These are phyloP conservation scores for Gossypium australe DNA, from an alignment of 345 rosid genomes.

Conservation along the genomic window DNA sequence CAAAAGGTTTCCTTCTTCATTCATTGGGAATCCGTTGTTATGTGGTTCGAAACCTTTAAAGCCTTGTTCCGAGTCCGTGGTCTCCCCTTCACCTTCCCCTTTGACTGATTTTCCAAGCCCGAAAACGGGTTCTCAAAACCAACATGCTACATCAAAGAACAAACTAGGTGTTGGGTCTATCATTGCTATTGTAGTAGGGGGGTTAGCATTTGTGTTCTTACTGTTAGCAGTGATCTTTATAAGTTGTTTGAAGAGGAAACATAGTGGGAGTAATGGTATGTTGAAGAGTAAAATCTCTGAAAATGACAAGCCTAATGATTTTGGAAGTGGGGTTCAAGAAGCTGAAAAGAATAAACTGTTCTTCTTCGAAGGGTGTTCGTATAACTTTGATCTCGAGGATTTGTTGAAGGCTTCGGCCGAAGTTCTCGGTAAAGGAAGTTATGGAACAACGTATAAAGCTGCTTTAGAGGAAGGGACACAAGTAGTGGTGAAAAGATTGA, in stretches of 20 bases:
- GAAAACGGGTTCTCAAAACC: slow-evolving; percentile 16
- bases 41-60: slow-evolving; percentile 53
- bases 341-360: slow-evolving; percentile 77
- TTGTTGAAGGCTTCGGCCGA: slow-evolving; percentile 84
- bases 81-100: slow-evolving; percentile 28
- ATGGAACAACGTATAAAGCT: slow-evolving; percentile 77
- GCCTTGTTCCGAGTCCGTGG: slow-evolving; percentile 22
- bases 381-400: slow-evolving; percentile 72
- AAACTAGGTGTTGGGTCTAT: slow-evolving; percentile 39
- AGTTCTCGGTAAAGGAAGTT: slow-evolving; percentile 85
- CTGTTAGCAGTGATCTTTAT: slow-evolving; percentile 28
- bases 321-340: slow-evolving; percentile 85
- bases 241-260: slow-evolving; percentile 37
- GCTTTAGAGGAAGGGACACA: slow-evolving; percentile 70
- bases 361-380: slow-evolving; percentile 64
- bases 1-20: slow-evolving; percentile 41
- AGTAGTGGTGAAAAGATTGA: slow-evolving; percentile 73
- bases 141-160: slow-evolving; percentile 14
- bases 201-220: slow-evolving; percentile 35
- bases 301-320: slow-evolving; percentile 50
- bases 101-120: slow-evolving; percentile 29
- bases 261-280: slow-evolving; percentile 18
- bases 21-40: slow-evolving; percentile 54
- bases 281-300: slow-evolving; percentile 30
- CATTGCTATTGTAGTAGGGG: slow-evolving; percentile 42